Base-by-base conservation (phyloP, 2,329 filamentous ascomycete genomes). In the Shiraia bambusicola region DNA sequence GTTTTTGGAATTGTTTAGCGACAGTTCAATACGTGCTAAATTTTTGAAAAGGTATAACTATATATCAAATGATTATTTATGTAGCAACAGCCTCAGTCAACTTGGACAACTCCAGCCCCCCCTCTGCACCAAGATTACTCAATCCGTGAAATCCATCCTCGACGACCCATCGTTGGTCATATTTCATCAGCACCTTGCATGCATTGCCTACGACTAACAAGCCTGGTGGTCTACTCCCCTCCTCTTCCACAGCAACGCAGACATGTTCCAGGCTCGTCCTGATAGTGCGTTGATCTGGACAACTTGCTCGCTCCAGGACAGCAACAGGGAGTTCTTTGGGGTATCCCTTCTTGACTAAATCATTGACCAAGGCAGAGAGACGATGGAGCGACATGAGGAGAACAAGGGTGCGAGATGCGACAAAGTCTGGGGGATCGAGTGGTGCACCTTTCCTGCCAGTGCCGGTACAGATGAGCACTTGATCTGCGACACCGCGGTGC, bases 301-400 rank as follows among this genome's bases (percentile, higher is more conserved):
- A 98, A 47, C 88, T 95, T 5, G 93, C 93, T 26, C 93, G 80
- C 70, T 98, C 93, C 40, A 98, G 80, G 9, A 98, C 91, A 1
- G 92, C 91, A 59, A 92, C 96, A 0, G 92, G 90, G 1, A 90
- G 93, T n/a, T 73, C 69, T 25, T 69, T 70, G 0, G 92, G 92
- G 84, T 89, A 96, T 2, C 62, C 66, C 36, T 71, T 65, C 1
- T 60, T 53, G 3, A 43, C 42, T 8, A 98, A 72, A 59, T 87
- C 87, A 6, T 76, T 75, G 0, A 96, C 79, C 1, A 98, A 73
- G 0, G 82, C 86, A 3, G 72, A 73, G 12, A 98, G 83, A 37
- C 93, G 81, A 70, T 98, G 93, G 49, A 98, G 72, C 3, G 89
- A 89, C 93, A 98, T 98, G 34, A 98, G 73, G 53, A 97, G 95